phyloP scores from a whole-genome alignment of 2,329 filamentous ascomycete species.

The Nectriaceae sp. region DNA sequence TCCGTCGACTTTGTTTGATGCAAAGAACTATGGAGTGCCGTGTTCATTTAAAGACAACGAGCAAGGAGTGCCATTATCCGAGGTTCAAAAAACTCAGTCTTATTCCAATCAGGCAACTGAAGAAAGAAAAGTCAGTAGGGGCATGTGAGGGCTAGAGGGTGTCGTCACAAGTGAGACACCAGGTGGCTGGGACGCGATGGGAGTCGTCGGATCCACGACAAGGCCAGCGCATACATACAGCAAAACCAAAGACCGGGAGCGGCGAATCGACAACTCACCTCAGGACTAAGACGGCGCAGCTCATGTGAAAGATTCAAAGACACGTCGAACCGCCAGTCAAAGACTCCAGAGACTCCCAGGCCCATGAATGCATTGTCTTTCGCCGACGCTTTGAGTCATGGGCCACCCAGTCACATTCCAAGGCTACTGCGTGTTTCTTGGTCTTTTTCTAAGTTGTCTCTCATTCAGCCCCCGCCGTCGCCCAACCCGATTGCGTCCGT shows the following conservation, averaged over 20 bases:
- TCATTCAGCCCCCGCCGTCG: slow-evolving; percentile 15
- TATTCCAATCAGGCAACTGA: not conserved
- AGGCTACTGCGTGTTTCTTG: slow-evolving; percentile 11
- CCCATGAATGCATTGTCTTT: slow-evolving; percentile 19
- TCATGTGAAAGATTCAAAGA: slow-evolving; percentile 9
- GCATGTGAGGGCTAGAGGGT: slow-evolving; percentile 8
- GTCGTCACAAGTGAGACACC: slow-evolving; percentile 28
- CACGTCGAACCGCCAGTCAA: slow-evolving; percentile 24
- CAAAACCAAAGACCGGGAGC: not conserved
- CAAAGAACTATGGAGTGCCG: not conserved
- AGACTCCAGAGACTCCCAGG: slow-evolving; percentile 6
- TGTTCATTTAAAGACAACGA: not conserved
- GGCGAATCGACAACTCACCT: not conserved
- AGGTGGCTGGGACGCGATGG: slow-evolving; percentile 19
- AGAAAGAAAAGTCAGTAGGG: not conserved
- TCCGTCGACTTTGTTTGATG: not conserved
- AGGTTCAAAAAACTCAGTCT: not conserved
- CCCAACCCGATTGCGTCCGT: slow-evolving; percentile 25
- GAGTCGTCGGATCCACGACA: not conserved
- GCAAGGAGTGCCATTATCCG: not conserved
- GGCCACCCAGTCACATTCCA: slow-evolving; percentile 28
- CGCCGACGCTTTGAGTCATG: slow-evolving; percentile 26
- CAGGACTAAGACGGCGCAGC: not conserved
- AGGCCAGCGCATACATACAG: slow-evolving; percentile 13
- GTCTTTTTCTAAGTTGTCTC: slow-evolving; percentile 13